These are phyloP conservation scores for Biscogniauxia sp. DNA, from an alignment of 2,329 filamentous ascomycete species.

Conservation along the genomic window DNA sequence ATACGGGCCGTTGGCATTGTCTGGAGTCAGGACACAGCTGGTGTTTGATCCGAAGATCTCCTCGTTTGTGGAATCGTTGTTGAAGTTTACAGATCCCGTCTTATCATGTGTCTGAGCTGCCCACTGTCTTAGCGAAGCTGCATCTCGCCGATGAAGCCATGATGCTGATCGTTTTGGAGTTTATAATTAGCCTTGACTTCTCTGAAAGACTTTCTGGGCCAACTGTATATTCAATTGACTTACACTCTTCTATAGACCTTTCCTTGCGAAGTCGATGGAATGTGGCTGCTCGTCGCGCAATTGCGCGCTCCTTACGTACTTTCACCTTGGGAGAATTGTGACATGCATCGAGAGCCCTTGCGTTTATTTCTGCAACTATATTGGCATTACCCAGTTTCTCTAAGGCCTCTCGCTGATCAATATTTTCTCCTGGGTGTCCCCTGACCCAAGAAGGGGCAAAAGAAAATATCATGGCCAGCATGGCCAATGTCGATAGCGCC, in stretches of 20 bases:
- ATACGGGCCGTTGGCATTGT: conserved; percentile 43
- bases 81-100: conserved; percentile 32
- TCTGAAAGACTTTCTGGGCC: too few relatives aligned
- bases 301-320: conserved; percentile 37
- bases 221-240: conserved; percentile 1
- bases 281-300: conserved; percentile 37
- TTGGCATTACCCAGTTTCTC: conserved; percentile 28
- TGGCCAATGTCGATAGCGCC: conserved; percentile 16
- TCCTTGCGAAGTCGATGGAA: conserved; percentile 38
- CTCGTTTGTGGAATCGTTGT: conserved; percentile 29
- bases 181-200: not conserved
- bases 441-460: conserved; percentile 16
- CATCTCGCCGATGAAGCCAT: conserved; percentile 34
- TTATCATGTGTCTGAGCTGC: conserved; percentile 38
- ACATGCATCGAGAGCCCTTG: conserved; percentile 37
- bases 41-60: conserved; percentile 42
- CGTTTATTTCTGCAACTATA: conserved; percentile 29
- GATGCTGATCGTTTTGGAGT: conserved; percentile 12
- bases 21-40: conserved; percentile 41
- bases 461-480: conserved; percentile 22
- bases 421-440: conserved; percentile 31
- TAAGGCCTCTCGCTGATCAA: conserved; percentile 25
- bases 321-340: conserved; percentile 37
- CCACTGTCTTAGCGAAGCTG: conserved; percentile 37
- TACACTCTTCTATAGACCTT: conserved; percentile 26